These are phyloP conservation scores for Euphrasia arctica DNA, from an alignment of 305 asterid species.

Conservation along the genomic window DNA sequence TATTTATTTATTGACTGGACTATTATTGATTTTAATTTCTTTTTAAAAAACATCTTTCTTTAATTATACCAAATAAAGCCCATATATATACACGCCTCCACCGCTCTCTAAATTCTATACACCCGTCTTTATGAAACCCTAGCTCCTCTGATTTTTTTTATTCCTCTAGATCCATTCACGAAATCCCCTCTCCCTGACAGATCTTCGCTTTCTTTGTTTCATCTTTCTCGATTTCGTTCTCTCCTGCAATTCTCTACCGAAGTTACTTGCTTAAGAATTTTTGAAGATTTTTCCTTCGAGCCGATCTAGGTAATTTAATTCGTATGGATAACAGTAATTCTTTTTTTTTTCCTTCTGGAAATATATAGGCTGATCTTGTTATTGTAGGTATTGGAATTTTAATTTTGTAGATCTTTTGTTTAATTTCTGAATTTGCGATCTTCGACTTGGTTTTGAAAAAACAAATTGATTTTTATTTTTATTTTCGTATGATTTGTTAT, in stretches of 20 bases:
- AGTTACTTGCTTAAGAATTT: neutral
- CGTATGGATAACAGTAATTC: neutral
- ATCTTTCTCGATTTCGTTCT: neutral
- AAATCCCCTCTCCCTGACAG: neutral
- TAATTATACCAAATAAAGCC: neutral
- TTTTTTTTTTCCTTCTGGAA: neutral
- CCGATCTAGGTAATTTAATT: conserved; percentile 29
- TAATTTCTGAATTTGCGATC: neutral
- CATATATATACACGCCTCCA: neutral
- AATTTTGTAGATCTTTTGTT: neutral
- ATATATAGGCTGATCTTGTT: neutral
- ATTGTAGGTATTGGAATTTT: neutral
- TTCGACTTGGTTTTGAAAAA: neutral
- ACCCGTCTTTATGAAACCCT: conserved; percentile 27
- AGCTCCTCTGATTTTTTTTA: conserved; percentile 18
- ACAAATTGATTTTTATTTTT: neutral
- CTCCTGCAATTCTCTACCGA: neutral
- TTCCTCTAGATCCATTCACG: conserved; percentile 1
- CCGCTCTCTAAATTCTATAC: neutral
- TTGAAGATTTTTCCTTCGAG: conserved; percentile 24
- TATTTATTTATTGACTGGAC: too few relatives aligned
- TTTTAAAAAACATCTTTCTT: too few relatives aligned
- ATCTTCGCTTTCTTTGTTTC: conserved; percentile 5
- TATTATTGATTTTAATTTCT: too few relatives aligned
- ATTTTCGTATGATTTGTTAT: neutral